Conservation (phyloP, 495 filamentous ascomycete genomes). For the Xylaria scruposa region DNA sequence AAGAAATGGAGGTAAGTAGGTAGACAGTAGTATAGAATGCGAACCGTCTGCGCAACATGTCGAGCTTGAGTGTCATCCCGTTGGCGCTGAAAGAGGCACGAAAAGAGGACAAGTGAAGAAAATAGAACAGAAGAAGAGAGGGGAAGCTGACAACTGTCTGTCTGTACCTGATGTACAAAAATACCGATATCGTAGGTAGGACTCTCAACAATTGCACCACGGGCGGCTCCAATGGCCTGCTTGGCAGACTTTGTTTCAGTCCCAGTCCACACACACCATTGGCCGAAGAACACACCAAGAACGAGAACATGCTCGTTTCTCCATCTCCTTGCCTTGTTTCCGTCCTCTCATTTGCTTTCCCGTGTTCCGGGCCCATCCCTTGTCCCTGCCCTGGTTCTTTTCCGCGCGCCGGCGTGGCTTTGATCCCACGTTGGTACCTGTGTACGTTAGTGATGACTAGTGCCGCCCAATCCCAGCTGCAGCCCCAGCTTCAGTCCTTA, state of each 20-base stretch:
- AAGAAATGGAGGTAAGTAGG: not conserved
- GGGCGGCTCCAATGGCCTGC: not conserved
- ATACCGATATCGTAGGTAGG: not conserved
- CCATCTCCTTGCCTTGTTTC: conserved; percentile 1
- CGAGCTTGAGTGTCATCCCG: not conserved
- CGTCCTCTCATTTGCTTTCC: conserved; percentile 15
- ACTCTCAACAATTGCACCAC: not conserved
- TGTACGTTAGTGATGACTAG: not conserved
- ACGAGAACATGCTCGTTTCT: conserved; percentile 9
- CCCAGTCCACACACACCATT: not conserved
- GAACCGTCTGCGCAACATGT: conserved; percentile 10
- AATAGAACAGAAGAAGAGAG: not conserved
- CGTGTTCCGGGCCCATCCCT: conserved; percentile 3
- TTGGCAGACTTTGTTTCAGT: conserved; percentile 12
- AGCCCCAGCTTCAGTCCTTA: conserved; percentile 13
- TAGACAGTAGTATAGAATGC: not conserved
- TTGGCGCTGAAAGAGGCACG: not conserved
- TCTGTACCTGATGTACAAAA: not conserved
- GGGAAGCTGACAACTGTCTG: conserved; percentile 15
- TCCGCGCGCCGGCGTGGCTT: not conserved
- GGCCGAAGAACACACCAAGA: not conserved
- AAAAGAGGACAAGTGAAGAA: not conserved
- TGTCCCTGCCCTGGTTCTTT: not conserved
- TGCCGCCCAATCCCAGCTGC: conserved; percentile 7
- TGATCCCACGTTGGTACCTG: not conserved